Evolutionary conservation across 306 rosid species (phyloP), one percentile per base, ranked within the genome.

Genomic region (Lathyrus aphaca): DNA sequence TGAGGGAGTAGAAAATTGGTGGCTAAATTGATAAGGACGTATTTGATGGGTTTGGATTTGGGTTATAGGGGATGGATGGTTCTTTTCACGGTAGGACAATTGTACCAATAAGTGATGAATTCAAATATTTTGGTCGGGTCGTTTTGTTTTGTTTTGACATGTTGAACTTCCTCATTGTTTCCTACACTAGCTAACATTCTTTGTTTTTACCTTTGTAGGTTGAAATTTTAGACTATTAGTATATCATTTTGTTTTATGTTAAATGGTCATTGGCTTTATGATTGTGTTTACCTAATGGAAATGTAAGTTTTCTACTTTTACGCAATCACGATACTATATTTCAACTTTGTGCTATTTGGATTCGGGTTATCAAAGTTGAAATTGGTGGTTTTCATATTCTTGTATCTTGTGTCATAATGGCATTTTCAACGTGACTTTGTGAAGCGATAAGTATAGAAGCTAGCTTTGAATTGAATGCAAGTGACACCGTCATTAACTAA

Each of bases 31-130:
- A 84, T 42, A 72, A 44, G 27, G 88, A 84, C 84, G 0, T 4
- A 9, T 11, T 38, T 53, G 88, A 82, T 79, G 84, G 72, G 64
- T 79, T 44, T 69, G 5, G 49, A 82, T 84, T 79, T 77, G 77
- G 90, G 86, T 8, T 21, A 79, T 67, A 74, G 89, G 91, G 86
- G 86, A 81, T 79, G 83, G 3, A 53, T 53, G 1, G 13, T 3
- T 42, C 18, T 45, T 71, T 58, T 73, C n/a, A 0, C 14, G 3
- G 46, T 35, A 3, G 2, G 39, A 35, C 39, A 8, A 7, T 46
- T 51, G 6, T 56, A 12, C 14, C 39, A 8, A 35, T 7, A 35
- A 35, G 39, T 42, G 9, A 27, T 58, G 8, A 17, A 46, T 68
- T 66, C 79, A 44, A 79, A 49, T 15, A 48, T 50, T 72, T 69